phyloP scores from a whole-genome alignment of 2,329 filamentous ascomycete species.

The Botrytis tulipae region DNA sequence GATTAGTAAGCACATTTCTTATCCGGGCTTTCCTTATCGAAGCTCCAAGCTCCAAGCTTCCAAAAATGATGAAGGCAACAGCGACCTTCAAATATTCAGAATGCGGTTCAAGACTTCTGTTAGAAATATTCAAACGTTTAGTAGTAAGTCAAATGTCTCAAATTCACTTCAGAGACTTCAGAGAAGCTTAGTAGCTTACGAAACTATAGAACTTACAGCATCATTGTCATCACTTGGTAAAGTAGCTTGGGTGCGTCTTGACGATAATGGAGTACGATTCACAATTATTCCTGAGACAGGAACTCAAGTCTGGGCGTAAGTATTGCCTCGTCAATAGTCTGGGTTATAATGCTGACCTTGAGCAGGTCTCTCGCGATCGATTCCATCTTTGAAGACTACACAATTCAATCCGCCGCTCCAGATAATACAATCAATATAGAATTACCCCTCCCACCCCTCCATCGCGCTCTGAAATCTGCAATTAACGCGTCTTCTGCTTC shows the following conservation, averaged over 20 bases:
- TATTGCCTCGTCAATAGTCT: slow-evolving; percentile 39
- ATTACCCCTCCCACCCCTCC: slow-evolving; percentile 81
- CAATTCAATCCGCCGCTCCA: slow-evolving; percentile 77
- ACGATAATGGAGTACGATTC: slow-evolving; percentile 84
- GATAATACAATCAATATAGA: slow-evolving; percentile 95
- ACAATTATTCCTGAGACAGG: slow-evolving; percentile 94
- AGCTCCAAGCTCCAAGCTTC: slow-evolving; percentile 1
- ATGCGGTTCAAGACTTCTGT: slow-evolving; percentile 68
- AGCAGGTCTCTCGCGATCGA: slow-evolving; percentile 63
- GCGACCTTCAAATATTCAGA: slow-evolving; percentile 33
- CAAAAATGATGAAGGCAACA: neutral
- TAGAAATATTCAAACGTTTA: slow-evolving; percentile 64
- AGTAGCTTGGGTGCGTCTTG: slow-evolving; percentile 58
- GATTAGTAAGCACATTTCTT: slow-evolving; percentile 8
- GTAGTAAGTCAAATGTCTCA: slow-evolving; percentile 47
- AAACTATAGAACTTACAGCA: slow-evolving; percentile 56
- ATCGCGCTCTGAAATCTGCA: slow-evolving; percentile 88
- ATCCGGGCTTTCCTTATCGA: neutral
- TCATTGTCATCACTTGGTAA: slow-evolving; percentile 58
- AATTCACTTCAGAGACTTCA: neutral
- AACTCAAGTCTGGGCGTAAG: slow-evolving; percentile 93
- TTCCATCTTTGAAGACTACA: slow-evolving; percentile 83
- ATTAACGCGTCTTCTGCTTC: slow-evolving; percentile 76
- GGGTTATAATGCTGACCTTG: slow-evolving; percentile 24
- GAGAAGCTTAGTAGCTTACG: slow-evolving; percentile 22